Evolutionary conservation across 2,329 filamentous ascomycete genomes (phyloP), one percentile per base, ranked within the genome.

Genomic region (Xylariaceae sp.): DNA sequence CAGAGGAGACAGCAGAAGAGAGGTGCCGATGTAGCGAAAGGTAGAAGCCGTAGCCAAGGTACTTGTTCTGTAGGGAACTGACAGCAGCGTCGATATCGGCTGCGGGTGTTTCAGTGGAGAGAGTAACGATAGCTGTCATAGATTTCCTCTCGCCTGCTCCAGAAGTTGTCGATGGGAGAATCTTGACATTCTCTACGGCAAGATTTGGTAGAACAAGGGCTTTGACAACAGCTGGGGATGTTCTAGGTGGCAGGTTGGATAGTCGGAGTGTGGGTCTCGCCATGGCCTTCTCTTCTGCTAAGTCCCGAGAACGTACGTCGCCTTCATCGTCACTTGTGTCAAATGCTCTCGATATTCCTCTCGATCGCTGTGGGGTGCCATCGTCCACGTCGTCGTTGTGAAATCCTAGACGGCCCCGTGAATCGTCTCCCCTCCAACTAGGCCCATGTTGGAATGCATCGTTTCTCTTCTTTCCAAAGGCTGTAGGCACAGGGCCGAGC

Each of bases 41-140:
- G 64, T 91, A 85, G 68, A 85, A 89, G 5, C 91, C 91, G 62
- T 82, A 89, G 14, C 91, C 91, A 14, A 95, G 71, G 62, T 96
- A 95, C 54, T 78, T 82, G 53, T 93, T 90, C 61, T 94, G 88
- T 23, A 95, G 69, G 3, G 79, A 69, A 60, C 83, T 92, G 42
- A 95, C 87, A 1, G 84, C 79, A 4, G 80, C 76, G 59, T 96
- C 90, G 43, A 96, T 91, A 45, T 94, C 88, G 20, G 83, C 86
- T 1, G 85, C 86, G 0, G 89, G 80, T 0, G 89, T 93, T 53
- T 93, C 88, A 47, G 86, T 82, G 1, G 86, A 82, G 22, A 95
- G 69, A 0, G 86, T 90, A 37, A 93, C 85, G 56, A 95, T 88
- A 4, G 89, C 89, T 14, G 87, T 77, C 25, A 81, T 76, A 2